Base-by-base conservation (phyloP, 495 filamentous ascomycete genomes). In the Podospora didyma region DNA sequence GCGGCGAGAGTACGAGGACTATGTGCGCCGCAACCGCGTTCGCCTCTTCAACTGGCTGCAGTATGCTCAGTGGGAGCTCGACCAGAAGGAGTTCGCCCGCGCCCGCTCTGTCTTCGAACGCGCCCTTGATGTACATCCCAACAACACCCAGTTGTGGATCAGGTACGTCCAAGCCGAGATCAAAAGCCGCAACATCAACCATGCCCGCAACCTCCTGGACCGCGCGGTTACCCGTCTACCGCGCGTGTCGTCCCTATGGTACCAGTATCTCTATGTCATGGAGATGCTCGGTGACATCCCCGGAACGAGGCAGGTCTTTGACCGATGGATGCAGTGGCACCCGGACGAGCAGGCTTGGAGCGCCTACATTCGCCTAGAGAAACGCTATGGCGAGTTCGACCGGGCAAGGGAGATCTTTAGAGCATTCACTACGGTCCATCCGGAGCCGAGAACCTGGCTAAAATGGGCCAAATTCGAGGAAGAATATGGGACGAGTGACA, bases 11-110 rank as follows among this genome's bases (percentile, higher is more conserved):
- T 98, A 96, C 65, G 94, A 98, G 71, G 89, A 96, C 79, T 97
- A 96, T 89, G 90, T 97, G 49, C 87, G 90, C 56, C 89, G 95
- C 50, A 97, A 97, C 67, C 75, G 92, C 62, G 80, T 97, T 65
- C 96, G 96, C 61, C 92, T 97, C 81, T 94, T 94, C 73, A 97
- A 98, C 70, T 98, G 94, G 94, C 91, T 96, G 85, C 87, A 90
- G 61, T 98, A 98, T 79, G 94, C 94, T 37, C 85, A 88, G 57
- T 98, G 91, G 91, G 94, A 98, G 71, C 79, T 98, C 31, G 94
- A 98, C 71, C 94, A 98, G 73, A 98, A 97, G 70, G 94, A 98
- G 75, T 97, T 89, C 72, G 87, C 87, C n/a, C 85, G 94, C 35
- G 94, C 95, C 19, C 85, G 94, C n/a, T 93, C 88, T 44, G 87